A percentile compares a stretch with the other conserved stretches of the same genome.
phyloP scores from a whole-genome alignment of 2,329 filamentous ascomycete species.

The Aspergillus carbonarius region DNA sequence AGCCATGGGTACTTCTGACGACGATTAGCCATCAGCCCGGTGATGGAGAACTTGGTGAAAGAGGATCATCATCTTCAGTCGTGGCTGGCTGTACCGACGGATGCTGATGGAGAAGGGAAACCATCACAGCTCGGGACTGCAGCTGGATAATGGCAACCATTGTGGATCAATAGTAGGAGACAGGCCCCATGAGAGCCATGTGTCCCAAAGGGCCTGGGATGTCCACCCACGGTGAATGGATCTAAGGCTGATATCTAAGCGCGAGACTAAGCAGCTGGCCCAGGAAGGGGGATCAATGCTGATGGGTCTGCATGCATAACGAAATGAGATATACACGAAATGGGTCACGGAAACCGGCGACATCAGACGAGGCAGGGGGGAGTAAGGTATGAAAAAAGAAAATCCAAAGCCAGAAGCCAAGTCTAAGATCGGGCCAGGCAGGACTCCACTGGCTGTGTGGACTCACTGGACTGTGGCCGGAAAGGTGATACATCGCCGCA shows the following conservation, averaged over 20 bases:
- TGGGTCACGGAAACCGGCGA: constrained; percentile 1
- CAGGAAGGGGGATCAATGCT: constrained; percentile 3
- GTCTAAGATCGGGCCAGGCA: background rate
- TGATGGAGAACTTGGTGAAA: constrained; percentile 11
- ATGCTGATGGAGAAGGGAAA: constrained; percentile 20
- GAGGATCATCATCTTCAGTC: constrained; percentile 28
- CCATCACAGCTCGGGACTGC: constrained; percentile 27
- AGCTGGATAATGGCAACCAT: constrained; percentile 26
- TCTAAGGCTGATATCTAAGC: constrained; percentile 11
- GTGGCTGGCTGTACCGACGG: constrained; percentile 34
- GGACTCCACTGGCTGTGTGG: background rate
- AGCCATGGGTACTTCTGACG: constrained; percentile 9
- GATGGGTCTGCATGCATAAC: constrained; percentile 7
- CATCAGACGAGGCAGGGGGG: constrained; percentile 2
- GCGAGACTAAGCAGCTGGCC: constrained; percentile 20
- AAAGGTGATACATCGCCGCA: background rate
- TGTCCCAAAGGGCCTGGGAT: constrained; percentile 12
- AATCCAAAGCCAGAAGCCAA: background rate
- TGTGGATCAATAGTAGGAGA: constrained; percentile 27
- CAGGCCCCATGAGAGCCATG: constrained; percentile 18
- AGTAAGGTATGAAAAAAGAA: background rate
- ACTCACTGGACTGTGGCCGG: background rate
- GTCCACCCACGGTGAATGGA: constrained; percentile 5
- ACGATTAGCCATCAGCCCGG: constrained; percentile 9
- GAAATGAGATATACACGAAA: background rate